These are phyloP conservation scores for Claviceps purpurea DNA, from an alignment of 2,329 filamentous ascomycete genomes.

Conservation along the genomic window DNA sequence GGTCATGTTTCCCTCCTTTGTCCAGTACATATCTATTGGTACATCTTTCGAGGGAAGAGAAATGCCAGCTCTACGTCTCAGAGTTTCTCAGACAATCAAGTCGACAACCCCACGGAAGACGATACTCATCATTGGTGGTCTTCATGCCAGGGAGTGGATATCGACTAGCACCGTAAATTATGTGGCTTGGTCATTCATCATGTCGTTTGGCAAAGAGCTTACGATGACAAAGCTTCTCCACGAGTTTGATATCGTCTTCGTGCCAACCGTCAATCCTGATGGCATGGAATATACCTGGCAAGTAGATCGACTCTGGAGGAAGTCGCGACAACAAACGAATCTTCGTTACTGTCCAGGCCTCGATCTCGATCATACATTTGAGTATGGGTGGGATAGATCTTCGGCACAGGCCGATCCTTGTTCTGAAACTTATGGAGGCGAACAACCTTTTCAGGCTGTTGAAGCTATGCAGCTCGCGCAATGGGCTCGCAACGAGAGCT, in stretches of 20 bases:
- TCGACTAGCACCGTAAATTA: conserved; percentile 85
- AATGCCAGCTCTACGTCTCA: conserved; percentile 69
- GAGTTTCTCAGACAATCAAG: conserved; percentile 35
- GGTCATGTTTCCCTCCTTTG: conserved; percentile 77
- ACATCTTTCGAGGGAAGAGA: conserved; percentile 76
- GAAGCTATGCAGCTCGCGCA: conserved; percentile 64
- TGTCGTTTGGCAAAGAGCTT: conserved; percentile 59
- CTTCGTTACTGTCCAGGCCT: conserved; percentile 75
- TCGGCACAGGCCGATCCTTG: conserved; percentile 62
- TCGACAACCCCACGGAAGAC: conserved; percentile 49
- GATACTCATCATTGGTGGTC: conserved; percentile 68
- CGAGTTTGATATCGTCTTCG: conserved; percentile 74
- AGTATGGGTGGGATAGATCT: conserved; percentile 68
- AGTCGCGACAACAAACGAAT: conserved; percentile 74
- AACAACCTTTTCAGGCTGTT: conserved; percentile 66
- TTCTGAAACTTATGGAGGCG: conserved; percentile 79
- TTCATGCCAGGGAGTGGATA: conserved; percentile 96
- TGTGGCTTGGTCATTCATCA: conserved; percentile 77
- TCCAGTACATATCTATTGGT: conserved; percentile 64
- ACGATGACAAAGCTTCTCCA: conserved; percentile 67
- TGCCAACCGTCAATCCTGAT: conserved; percentile 85
- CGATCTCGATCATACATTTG: conserved; percentile 79
- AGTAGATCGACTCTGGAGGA: conserved; percentile 84
- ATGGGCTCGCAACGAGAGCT: conserved; percentile 73
- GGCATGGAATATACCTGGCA: conserved; percentile 93